Conservation (phyloP, 495 filamentous ascomycete species). For the Penicillium roqueforti region DNA sequence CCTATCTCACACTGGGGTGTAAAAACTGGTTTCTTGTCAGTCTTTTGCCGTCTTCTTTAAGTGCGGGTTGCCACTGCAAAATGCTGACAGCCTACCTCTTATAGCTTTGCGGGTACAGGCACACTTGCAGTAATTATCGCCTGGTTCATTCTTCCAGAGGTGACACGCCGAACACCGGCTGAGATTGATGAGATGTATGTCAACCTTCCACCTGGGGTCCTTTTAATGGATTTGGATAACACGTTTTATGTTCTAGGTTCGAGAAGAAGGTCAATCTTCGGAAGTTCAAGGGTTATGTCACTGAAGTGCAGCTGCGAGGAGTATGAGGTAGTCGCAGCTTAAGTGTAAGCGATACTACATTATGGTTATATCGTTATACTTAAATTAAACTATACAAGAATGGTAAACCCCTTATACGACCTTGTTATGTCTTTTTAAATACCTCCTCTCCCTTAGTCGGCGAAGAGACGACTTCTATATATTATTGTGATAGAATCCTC, state of each 20-base stretch:
- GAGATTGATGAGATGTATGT: constrained; percentile 40
- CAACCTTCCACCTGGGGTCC: background rate
- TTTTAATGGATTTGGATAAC: background rate
- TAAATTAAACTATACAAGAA: too few relatives aligned
- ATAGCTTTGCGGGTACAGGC: constrained; percentile 34
- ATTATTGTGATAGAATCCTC: too few relatives aligned
- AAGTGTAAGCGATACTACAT: background rate
- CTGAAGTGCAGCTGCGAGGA: constrained; percentile 26
- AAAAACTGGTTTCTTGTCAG: constrained; percentile 42
- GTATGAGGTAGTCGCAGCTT: background rate
- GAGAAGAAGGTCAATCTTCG: constrained; percentile 32
- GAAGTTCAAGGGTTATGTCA: constrained; percentile 32
- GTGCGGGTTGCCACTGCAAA: background rate
- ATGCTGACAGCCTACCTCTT: background rate
- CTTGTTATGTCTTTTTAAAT: too few relatives aligned
- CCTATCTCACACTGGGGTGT: constrained; percentile 32
- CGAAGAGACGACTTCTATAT: too few relatives aligned
- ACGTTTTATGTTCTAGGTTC: constrained; percentile 18
- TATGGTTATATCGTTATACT: too few relatives aligned
- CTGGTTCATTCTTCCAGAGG: constrained; percentile 39
- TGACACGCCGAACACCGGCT: constrained; percentile 32
- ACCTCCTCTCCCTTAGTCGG: too few relatives aligned
- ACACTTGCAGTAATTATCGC: constrained; percentile 27
- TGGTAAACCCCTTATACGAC: too few relatives aligned
- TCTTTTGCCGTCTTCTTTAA: background rate